Percentiles rank a stretch among this genome's conserved stretches.
phyloP scores from a whole-genome alignment of 352 stramenopile species.

The Phytophthora fragariae region DNA sequence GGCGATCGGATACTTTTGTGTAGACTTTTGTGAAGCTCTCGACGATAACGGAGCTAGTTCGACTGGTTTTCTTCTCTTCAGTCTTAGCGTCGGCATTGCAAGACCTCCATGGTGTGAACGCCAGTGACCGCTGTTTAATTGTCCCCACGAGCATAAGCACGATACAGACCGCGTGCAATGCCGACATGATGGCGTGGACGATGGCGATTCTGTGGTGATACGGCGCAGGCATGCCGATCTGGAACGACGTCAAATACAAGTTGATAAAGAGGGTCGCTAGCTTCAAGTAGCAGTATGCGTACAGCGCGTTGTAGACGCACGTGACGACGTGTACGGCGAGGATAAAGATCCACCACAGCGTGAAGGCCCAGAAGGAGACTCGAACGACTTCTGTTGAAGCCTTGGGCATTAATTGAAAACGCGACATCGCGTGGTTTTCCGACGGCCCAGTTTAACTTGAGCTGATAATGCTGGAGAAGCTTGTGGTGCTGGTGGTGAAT shows the following conservation, averaged over 20 bases:
- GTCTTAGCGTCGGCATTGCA: slow-evolving; percentile 2
- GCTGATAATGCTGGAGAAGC: too few species aligned
- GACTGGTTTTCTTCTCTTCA: background rate
- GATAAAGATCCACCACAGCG: background rate
- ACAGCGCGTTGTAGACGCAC: background rate
- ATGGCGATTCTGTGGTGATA: slow-evolving; percentile 27
- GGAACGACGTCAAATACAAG: slow-evolving; percentile 18
- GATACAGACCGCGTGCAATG: slow-evolving; percentile 30
- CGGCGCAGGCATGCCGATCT: slow-evolving; percentile 27
- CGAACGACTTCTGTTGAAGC: background rate
- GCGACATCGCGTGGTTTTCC: background rate
- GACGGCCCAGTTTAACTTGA: too few species aligned
- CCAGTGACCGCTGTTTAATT: slow-evolving; percentile 12
- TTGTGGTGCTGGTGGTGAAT: background rate
- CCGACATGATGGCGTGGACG: slow-evolving; percentile 31
- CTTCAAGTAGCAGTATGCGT: slow-evolving; percentile 23
- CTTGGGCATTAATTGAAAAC: background rate
- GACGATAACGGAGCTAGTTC: slow-evolving; percentile 15
- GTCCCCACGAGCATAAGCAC: slow-evolving; percentile 20
- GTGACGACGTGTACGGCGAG: background rate
- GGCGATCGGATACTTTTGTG: slow-evolving; percentile 7
- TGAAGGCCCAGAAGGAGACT: background rate
- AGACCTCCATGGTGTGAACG: slow-evolving; percentile 21
- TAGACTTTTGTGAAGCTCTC: slow-evolving; percentile 23
- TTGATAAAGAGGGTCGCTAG: slow-evolving; percentile 21